Base-by-base conservation (phyloP, 805 yeast species). In the Debaryomyces prosopidis region DNA sequence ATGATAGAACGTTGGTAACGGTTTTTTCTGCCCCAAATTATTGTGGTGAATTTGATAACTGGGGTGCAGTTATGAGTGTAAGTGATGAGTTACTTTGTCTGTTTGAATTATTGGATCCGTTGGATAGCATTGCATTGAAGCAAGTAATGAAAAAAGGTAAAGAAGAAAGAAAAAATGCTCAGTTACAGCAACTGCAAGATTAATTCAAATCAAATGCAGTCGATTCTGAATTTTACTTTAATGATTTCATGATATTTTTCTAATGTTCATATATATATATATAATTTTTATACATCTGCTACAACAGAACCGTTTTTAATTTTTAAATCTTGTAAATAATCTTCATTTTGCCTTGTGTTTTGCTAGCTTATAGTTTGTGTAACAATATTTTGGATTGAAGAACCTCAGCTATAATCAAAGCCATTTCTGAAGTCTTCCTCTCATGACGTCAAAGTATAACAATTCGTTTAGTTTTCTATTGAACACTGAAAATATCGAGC, bases 21-120 rank as follows among this genome's bases (percentile, higher is more conserved):
- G 82, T 87, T 1, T 87, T 87, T 57, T 79, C 84, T 48, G 95
- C 94, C 3, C 95, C 95, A 3, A 87, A 87, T 60, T 87, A 87
- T 57, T 85, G 91, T 68, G 91, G 91, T 5, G 90, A 85, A 60
- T 85, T 85, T 64, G 82, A 84, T 54, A 85, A 85, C 58, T 85
- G 84, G 81, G 91, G 91, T 87, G 99, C 99, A 2, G 97, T 92
- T 4, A 92, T 92, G 98, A 84, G 95, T 55, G 98, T 92, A 12
- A 81, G 89, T 51, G 97, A 92, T 51, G 97, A 92, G 57, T 75
- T 92, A 52, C 72, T 94, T 46, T 92, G 99, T 66, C 85, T 94
- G 50, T 92, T 92, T 66, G 99, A 92, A 65, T 77, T 92, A 44
- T 74, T 92, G 47, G 97, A 94, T 67, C 99, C 99, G 7, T 75